Evolutionary conservation across 2,329 filamentous ascomycete genomes (phyloP).

Genomic region (Uncinocarpus reesii): DNA sequence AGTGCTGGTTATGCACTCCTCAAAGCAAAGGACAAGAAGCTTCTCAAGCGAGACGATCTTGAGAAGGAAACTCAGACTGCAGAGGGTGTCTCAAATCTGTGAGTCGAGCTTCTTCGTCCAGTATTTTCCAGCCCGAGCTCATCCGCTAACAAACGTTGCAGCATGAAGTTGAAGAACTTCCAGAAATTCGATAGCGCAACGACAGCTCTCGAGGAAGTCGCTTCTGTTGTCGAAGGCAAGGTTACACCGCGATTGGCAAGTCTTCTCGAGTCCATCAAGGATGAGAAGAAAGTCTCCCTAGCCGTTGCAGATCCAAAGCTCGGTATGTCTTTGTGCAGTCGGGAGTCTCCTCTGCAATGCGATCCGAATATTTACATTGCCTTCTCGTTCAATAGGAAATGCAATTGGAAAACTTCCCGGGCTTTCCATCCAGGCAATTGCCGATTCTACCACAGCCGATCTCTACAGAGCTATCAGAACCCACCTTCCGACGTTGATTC

Average conservation of each 20-base stretch:
- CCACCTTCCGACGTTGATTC: slow-evolving; percentile 80
- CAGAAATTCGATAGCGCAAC: slow-evolving; percentile 93
- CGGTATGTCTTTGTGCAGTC: slow-evolving; percentile 32
- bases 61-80: slow-evolving; percentile 63
- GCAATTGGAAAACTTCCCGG: slow-evolving; percentile 87
- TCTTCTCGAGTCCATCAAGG: slow-evolving; percentile 81
- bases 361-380: neutral
- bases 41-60: slow-evolving; percentile 78
- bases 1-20: slow-evolving; percentile 95
- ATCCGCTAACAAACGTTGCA: slow-evolving; percentile 27
- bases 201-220: slow-evolving; percentile 80
- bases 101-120: slow-evolving; percentile 34
- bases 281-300: slow-evolving; percentile 93
- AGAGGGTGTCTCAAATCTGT: slow-evolving; percentile 79
- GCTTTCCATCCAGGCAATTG: slow-evolving; percentile 72
- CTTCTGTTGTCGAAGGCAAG: slow-evolving; percentile 82
- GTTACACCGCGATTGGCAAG: slow-evolving; percentile 75
- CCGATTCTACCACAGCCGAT: slow-evolving; percentile 72
- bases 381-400: slow-evolving; percentile 43
- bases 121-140: neutral
- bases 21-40: slow-evolving; percentile 97
- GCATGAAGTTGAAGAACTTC: slow-evolving; percentile 93
- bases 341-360: neutral
- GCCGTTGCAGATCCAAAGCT: slow-evolving; percentile 91
- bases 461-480: slow-evolving; percentile 90